Evolutionary conservation across 768 basidiomycete genomes (phyloP), one percentile per base, ranked within the genome.

Genomic region (Infundibulicybe gibba): DNA sequence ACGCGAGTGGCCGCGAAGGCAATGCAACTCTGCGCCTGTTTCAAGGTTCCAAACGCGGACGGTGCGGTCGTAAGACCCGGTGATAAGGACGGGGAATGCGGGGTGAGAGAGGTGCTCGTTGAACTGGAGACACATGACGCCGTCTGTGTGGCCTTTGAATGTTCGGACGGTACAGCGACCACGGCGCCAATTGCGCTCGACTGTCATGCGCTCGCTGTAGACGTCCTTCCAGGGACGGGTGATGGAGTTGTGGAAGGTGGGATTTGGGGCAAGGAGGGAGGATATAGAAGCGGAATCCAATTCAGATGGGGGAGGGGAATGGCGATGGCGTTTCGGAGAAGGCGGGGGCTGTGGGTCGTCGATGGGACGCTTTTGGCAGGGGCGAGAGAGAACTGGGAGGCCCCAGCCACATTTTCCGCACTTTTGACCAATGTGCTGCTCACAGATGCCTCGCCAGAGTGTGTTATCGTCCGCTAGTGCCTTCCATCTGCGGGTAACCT

Each of bases 361-460:
- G 10, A 44, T 42, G 32, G 48, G 50, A 20, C 35, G 41, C 21
- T 41, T 49, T 33, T 51, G 54, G 10, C 41, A 45, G 33, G 39
- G 38, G 20, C 49, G 47, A 6, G 49, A 52, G 16, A 99, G 74
- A 32, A 97, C 74, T 13, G 97, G 97, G 39, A 99, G 71, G 14
- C 94, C 94, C 94, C 95, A 97, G 2, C 97, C 97, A 56, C 97
- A 98, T 64, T 95, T 97, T 56, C 78, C 81, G 58, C 97, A 99
- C 59, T 93, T 95, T 58, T 93, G 85, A 15, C 95, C 95, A 46
- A 99, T 98, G 52, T 99, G 97, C 62, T 99, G 97, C 61, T 95
- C 92, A 64, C 97, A 98, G 62, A 99, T 98, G 16, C 85, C 84
- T 34, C 87, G 78, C 97, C 97, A 99, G 41, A 99, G 79, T 40